Conservation (phyloP, 495 filamentous ascomycete genomes). For the Cercophora newfieldiana region DNA sequence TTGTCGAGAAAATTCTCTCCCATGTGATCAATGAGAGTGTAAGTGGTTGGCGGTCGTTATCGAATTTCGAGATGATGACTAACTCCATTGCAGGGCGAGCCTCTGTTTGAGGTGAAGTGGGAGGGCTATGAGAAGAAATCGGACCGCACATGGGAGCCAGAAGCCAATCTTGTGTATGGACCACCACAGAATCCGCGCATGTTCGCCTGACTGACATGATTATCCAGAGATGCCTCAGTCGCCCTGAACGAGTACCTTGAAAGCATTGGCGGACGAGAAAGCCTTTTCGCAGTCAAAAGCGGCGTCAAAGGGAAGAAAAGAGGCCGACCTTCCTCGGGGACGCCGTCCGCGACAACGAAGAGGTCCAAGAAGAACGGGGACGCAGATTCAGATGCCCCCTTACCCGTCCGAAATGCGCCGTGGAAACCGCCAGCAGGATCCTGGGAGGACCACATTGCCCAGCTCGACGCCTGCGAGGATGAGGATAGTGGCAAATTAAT, state of each 20-base stretch:
- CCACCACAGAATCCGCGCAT: neutral
- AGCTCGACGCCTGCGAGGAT: conserved; percentile 59
- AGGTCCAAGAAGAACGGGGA: conserved; percentile 38
- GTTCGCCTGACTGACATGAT: conserved; percentile 9
- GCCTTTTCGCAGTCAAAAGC: conserved; percentile 45
- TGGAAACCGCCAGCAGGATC: conserved; percentile 58
- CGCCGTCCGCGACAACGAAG: conserved; percentile 36
- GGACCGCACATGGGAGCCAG: conserved; percentile 62
- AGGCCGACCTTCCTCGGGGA: conserved; percentile 39
- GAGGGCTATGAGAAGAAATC: conserved; percentile 59
- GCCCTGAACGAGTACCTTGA: conserved; percentile 49
- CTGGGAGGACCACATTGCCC: conserved; percentile 59
- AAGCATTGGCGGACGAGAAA: conserved; percentile 54
- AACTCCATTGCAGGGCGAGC: conserved; percentile 31
- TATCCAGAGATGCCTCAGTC: conserved; percentile 43
- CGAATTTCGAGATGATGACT: conserved; percentile 2
- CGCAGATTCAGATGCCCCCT: conserved; percentile 38
- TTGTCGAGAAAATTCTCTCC: conserved; percentile 58
- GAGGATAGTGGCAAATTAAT: conserved; percentile 47
- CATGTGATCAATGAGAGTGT: conserved; percentile 55
- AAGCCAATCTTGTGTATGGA: conserved; percentile 56
- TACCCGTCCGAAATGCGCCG: conserved; percentile 30
- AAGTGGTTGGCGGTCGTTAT: conserved; percentile 12
- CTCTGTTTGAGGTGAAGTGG: conserved; percentile 61
- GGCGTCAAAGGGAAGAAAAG: conserved; percentile 49